Percentiles rank a stretch among this genome's conserved stretches.
phyloP scores from a whole-genome alignment of 2,329 filamentous ascomycete genomes.

The Colletotrichum karsti region DNA sequence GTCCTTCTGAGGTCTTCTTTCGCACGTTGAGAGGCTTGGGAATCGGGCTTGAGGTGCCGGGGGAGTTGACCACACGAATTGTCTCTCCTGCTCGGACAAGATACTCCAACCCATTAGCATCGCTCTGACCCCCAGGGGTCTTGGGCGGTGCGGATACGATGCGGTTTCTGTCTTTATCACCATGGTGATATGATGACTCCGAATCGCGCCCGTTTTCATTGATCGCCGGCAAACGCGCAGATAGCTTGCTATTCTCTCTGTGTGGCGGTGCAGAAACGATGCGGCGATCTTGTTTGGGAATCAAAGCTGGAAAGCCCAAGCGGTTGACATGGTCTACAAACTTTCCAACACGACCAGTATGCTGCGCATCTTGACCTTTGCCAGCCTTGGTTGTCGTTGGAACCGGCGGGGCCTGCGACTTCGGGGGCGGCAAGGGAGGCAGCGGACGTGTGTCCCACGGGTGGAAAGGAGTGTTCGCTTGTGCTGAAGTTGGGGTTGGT shows the following conservation, averaged over 20 bases:
- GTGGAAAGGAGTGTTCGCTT: conserved; percentile 38
- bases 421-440: conserved; percentile 53
- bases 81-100: conserved; percentile 57
- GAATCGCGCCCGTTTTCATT: conserved; percentile 47
- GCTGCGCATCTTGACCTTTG: not conserved
- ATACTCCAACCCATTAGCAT: conserved; percentile 52
- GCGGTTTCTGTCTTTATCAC: conserved; percentile 44
- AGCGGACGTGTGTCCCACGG: conserved; percentile 59
- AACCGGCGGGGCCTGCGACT: not conserved
- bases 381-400: not conserved
- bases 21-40: conserved; percentile 51
- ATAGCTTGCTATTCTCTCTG: conserved; percentile 46
- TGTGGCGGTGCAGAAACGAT: conserved; percentile 61
- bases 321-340: conserved; percentile 30
- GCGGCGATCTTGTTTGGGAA: conserved; percentile 52
- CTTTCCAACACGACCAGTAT: conserved; percentile 25
- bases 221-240: conserved; percentile 57
- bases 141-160: conserved; percentile 56
- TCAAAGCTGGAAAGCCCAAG: conserved; percentile 39
- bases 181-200: conserved; percentile 2
- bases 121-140: conserved; percentile 32
- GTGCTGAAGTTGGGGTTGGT: conserved; percentile 40
- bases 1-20: conserved; percentile 41
- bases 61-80: conserved; percentile 64
- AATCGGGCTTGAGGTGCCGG: conserved; percentile 44